Evolutionary conservation across 768 basidiomycete species (phyloP).

Genomic region (Mycena latifolia): DNA sequence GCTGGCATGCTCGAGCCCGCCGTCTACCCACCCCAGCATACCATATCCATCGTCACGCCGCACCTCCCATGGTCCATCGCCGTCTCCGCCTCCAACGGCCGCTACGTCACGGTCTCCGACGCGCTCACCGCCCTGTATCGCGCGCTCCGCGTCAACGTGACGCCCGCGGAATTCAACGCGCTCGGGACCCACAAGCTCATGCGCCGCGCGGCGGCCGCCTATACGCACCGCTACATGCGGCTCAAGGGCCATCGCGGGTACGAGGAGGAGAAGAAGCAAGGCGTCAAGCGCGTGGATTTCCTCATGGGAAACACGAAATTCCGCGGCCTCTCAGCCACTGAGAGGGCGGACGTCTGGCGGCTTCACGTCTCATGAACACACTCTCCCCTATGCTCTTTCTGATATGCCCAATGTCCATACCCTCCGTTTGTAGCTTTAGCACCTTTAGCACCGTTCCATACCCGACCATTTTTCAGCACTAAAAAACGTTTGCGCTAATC

Average conservation of each 20-base stretch:
- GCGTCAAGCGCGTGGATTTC: constrained; percentile 12
- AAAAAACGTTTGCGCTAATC: too few species aligned
- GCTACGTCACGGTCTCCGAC: constrained; percentile 5
- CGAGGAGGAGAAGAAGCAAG: background rate
- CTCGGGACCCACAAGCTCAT: constrained; percentile 8
- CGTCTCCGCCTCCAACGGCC: constrained; percentile 1
- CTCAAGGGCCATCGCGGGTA: constrained; percentile 14
- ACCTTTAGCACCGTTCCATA: too few species aligned
- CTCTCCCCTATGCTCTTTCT: background rate
- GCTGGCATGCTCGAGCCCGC: constrained; percentile 3
- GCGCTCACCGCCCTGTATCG: background rate
- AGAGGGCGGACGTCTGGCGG: background rate
- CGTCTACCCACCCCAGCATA: background rate
- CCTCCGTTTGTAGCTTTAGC: too few species aligned
- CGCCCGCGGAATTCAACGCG: background rate
- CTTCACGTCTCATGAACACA: constrained; percentile 1
- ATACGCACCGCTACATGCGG: constrained; percentile 4
- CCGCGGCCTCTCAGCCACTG: background rate
- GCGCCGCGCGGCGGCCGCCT: constrained; percentile 7
- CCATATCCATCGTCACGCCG: constrained; percentile 5
- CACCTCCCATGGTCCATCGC: constrained; percentile 8
- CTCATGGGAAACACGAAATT: constrained; percentile 11
- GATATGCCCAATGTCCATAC: too few species aligned
- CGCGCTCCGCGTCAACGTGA: constrained; percentile 1
- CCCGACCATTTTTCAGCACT: too few species aligned